Evolutionary conservation across 352 stramenopile genomes (phyloP).

Genomic region (Pythium folliculosum): DNA sequence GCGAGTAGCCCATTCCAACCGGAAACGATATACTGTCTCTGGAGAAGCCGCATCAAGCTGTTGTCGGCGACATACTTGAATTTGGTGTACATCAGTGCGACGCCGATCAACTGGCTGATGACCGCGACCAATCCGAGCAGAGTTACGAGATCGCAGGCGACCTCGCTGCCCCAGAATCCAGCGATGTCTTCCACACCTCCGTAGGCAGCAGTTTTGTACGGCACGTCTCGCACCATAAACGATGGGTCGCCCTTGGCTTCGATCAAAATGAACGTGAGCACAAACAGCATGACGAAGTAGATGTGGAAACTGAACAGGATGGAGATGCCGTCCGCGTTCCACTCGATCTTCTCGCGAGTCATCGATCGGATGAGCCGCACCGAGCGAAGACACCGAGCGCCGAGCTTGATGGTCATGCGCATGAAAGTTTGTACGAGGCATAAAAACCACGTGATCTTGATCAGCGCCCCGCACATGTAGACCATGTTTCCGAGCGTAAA

Average conservation of each 20-base stretch:
- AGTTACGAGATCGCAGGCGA: slow-evolving; percentile 49
- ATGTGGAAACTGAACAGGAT: slow-evolving; percentile 62
- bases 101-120: slow-evolving; percentile 27
- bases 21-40: slow-evolving; percentile 49
- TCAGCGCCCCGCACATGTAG: slow-evolving; percentile 52
- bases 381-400: slow-evolving; percentile 29
- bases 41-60: slow-evolving; percentile 41
- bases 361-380: slow-evolving; percentile 36
- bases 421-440: slow-evolving; percentile 45
- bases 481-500: slow-evolving; percentile 54
- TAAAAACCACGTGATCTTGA: slow-evolving; percentile 60
- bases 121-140: slow-evolving; percentile 39
- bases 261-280: slow-evolving; percentile 43
- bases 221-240: slow-evolving; percentile 42
- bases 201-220: slow-evolving; percentile 38
- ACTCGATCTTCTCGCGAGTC: slow-evolving; percentile 41
- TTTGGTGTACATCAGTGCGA: slow-evolving; percentile 37
- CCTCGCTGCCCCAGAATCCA: slow-evolving; percentile 53
- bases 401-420: slow-evolving; percentile 36
- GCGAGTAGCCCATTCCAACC: slow-evolving; percentile 48
- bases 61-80: slow-evolving; percentile 50
- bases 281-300: slow-evolving; percentile 49
- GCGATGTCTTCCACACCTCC: slow-evolving; percentile 38
- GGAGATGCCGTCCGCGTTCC: slow-evolving; percentile 44
- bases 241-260: slow-evolving; percentile 33